Percentiles rank a stretch among this genome's conserved stretches.
Conservation (phyloP, 2,329 filamentous ascomycete genomes). For the Aspergillus pseudoglaucus region DNA sequence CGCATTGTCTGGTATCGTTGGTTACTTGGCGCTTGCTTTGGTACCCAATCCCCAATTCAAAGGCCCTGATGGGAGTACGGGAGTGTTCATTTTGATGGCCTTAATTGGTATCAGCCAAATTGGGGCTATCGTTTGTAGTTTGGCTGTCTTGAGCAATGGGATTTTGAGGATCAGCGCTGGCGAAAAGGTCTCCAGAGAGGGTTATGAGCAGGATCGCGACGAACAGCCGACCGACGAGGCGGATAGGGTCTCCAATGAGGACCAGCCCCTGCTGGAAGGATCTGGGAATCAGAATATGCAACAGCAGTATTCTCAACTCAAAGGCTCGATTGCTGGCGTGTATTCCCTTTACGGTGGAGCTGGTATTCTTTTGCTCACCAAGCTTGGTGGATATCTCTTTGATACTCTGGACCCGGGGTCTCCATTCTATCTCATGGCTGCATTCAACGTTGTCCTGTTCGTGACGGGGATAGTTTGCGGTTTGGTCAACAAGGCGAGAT, state of each 20-base stretch:
- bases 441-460: slow-evolving; percentile 72
- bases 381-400: slow-evolving; percentile 80
- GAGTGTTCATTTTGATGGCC: slow-evolving; percentile 69
- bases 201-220: slow-evolving; percentile 7
- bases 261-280: slow-evolving; percentile 24
- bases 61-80: slow-evolving; percentile 60
- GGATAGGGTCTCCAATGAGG: slow-evolving; percentile 16
- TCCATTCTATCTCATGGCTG: slow-evolving; percentile 91
- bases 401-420: slow-evolving; percentile 66
- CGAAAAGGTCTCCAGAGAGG: slow-evolving; percentile 7
- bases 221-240: slow-evolving; percentile 3
- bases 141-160: slow-evolving; percentile 78
- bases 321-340: slow-evolving; percentile 89
- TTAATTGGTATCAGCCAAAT: slow-evolving; percentile 91
- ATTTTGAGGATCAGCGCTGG: slow-evolving; percentile 50
- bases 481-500: slow-evolving; percentile 6
- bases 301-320: slow-evolving; percentile 54
- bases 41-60: slow-evolving; percentile 69
- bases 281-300: slow-evolving; percentile 13
- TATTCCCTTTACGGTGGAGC: slow-evolving; percentile 87
- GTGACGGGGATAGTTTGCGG: slow-evolving; percentile 25
- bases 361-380: slow-evolving; percentile 85
- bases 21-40: slow-evolving; percentile 71
- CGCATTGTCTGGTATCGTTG: slow-evolving; percentile 65
- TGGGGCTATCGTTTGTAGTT: slow-evolving; percentile 88